A percentile compares a stretch with the other conserved stretches of the same genome.
Conservation (phyloP, 2,329 filamentous ascomycete genomes). For the Zymoseptoria crescenta region DNA sequence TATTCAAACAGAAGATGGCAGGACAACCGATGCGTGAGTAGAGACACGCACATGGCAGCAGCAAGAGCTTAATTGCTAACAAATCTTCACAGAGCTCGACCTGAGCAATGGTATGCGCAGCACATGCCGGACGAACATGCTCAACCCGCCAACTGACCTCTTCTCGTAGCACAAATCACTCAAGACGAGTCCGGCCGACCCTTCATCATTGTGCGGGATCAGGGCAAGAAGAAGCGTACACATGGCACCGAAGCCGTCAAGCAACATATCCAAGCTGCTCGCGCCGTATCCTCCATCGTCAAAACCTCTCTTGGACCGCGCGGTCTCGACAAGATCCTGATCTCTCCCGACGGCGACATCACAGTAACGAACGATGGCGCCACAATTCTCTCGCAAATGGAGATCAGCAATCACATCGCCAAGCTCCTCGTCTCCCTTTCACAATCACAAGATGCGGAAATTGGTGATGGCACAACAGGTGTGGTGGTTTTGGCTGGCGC, state of each 20-base stretch:
- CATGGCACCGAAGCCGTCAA: conserved; percentile 97
- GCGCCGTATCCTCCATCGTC: conserved; percentile 93
- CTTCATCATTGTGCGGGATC: conserved; percentile 97
- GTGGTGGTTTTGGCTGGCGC: conserved; percentile 94
- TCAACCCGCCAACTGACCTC: conserved; percentile 7
- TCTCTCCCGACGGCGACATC: conserved; percentile 96
- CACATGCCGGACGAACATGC: conserved; percentile 1
- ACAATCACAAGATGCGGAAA: conserved; percentile 98
- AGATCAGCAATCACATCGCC: conserved; percentile 96
- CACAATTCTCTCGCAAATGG: conserved; percentile 94
- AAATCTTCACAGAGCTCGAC: conserved; percentile 58
- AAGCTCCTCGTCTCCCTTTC: conserved; percentile 95
- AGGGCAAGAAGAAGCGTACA: conserved; percentile 95
- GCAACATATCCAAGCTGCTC: conserved; percentile 91
- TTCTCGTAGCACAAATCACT: conserved; percentile 58
- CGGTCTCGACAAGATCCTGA: conserved; percentile 97
- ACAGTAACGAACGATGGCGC: conserved; percentile 98
- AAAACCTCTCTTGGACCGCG: conserved; percentile 93
- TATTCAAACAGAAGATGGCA: conserved; percentile 37
- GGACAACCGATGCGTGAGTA: conserved; percentile 50
- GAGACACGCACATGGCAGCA: conserved; percentile 44
- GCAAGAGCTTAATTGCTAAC: conserved; percentile 23
- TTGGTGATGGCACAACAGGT: conserved; percentile 95
- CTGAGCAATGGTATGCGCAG: conserved; percentile 64
- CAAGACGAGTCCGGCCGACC: conserved; percentile 97